Evolutionary conservation across 176 grass and related monocot species (phyloP).

Genomic region (Lolium perenne): DNA sequence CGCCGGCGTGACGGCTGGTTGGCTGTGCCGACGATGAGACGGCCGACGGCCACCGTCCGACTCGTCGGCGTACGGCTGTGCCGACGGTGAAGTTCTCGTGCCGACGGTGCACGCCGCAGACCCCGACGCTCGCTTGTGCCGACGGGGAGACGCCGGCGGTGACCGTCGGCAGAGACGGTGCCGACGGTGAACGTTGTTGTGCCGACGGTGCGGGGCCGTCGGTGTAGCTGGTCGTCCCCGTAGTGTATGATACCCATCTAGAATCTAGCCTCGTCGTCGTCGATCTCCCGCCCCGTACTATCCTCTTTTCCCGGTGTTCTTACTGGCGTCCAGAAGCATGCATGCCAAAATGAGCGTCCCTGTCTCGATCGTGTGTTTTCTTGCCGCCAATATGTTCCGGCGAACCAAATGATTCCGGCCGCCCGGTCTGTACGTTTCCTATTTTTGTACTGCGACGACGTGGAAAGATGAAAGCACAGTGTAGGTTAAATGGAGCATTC

Average conservation of each 20-base stretch:
- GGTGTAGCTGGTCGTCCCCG: too few relatives aligned
- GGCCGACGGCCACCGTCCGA: too few relatives aligned
- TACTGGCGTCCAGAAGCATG: not conserved
- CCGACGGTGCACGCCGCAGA: too few relatives aligned
- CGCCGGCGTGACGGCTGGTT: too few relatives aligned
- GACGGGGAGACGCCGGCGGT: too few relatives aligned
- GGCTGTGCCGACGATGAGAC: too few relatives aligned
- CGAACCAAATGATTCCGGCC: constrained; percentile 30
- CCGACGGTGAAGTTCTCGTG: too few relatives aligned
- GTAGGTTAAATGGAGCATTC: not conserved
- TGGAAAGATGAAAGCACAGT: constrained; percentile 16
- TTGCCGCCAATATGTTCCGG: constrained; percentile 23
- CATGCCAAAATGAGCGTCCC: constrained; percentile 16
- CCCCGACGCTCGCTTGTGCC: too few relatives aligned
- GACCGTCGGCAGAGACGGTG: too few relatives aligned
- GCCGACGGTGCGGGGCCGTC: too few relatives aligned
- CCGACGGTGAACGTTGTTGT: too few relatives aligned
- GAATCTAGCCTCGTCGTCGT: constrained; percentile 2
- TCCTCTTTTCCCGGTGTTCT: not conserved
- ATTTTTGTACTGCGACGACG: not conserved
- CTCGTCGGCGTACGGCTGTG: too few relatives aligned
- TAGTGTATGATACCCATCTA: constrained; percentile 10
- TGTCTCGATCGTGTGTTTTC: constrained; percentile 26
- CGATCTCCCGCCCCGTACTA: not conserved
- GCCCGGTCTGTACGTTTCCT: not conserved